phyloP scores from a whole-genome alignment of 495 filamentous ascomycete genomes.

The Xylaria nigripes region DNA sequence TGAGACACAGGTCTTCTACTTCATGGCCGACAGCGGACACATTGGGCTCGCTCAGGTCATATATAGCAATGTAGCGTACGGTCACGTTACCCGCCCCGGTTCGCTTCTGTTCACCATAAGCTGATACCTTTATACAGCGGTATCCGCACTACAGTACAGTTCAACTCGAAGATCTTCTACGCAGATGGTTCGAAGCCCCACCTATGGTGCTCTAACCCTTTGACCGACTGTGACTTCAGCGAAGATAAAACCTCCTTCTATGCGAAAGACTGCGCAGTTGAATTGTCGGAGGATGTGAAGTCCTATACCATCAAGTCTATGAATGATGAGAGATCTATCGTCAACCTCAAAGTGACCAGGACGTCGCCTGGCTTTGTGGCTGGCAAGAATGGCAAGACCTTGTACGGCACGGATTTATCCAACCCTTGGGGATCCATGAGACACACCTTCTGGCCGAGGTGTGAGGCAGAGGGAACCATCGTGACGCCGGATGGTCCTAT shows the following conservation, averaged over 20 bases:
- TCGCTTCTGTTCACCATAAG: conserved; percentile 8
- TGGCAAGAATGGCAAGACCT: conserved; percentile 76
- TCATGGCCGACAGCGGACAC: conserved; percentile 69
- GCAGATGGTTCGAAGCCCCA: conserved; percentile 54
- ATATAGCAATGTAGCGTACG: conserved; percentile 96
- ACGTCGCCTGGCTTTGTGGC: conserved; percentile 72
- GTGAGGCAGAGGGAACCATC: conserved; percentile 69
- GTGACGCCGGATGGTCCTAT: conserved; percentile 75
- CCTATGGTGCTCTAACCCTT: conserved; percentile 71
- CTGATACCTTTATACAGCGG: conserved; percentile 52
- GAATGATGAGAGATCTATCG: conserved; percentile 63
- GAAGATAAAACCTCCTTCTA: conserved; percentile 74
- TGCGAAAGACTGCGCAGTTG: conserved; percentile 71
- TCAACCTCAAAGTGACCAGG: conserved; percentile 74
- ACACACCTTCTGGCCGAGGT: conserved; percentile 89
- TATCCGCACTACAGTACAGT: conserved; percentile 81
- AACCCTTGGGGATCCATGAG: conserved; percentile 89
- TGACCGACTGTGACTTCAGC: conserved; percentile 73
- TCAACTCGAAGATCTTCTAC: conserved; percentile 86
- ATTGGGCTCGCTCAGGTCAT: conserved; percentile 82
- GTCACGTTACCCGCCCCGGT: conserved; percentile 1
- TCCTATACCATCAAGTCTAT: conserved; percentile 80
- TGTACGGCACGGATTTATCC: conserved; percentile 73
- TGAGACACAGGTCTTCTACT: conserved; percentile 95
- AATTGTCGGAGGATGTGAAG: conserved; percentile 73